These are phyloP conservation scores for Debaryomycetaceae sp. DNA, from an alignment of 1,139 yeast species.

Conservation along the genomic window DNA sequence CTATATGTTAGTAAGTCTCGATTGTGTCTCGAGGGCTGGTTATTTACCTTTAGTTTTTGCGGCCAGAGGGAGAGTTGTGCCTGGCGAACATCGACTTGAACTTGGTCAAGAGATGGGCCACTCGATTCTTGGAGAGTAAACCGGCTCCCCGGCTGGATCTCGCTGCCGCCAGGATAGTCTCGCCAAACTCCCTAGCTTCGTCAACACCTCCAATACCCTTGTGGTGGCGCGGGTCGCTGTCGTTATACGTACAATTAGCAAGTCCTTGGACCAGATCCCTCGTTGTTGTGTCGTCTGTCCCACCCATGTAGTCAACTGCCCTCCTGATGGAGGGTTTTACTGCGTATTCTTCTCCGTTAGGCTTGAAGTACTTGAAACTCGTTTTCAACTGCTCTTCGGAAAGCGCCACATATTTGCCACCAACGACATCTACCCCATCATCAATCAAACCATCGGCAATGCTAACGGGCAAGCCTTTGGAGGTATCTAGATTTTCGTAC, in stretches of 20 bases:
- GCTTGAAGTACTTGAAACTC: conserved; percentile 30
- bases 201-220: background rate
- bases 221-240: background rate
- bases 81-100: too few species aligned
- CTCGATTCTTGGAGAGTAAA: too few species aligned
- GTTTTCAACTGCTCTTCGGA: conserved; percentile 34
- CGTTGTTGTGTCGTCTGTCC: conserved; percentile 11
- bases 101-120: too few species aligned
- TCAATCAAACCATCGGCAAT: conserved; percentile 43
- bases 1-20: conserved; percentile 3
- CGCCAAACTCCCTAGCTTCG: background rate
- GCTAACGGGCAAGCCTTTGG: conserved; percentile 44
- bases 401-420: conserved; percentile 47
- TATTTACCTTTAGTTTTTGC: too few species aligned
- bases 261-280: conserved; percentile 7
- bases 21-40: too few species aligned
- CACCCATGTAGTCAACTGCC: conserved; percentile 18
- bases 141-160: too few species aligned
- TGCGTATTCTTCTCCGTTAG: conserved; percentile 30
- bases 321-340: conserved; percentile 16
- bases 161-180: background rate
- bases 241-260: conserved; percentile 18
- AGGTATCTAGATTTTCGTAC: conserved; percentile 51
- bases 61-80: too few species aligned
- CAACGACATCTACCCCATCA: conserved; percentile 39